Base-by-base conservation (phyloP, 192 early-diverging fungal species). In the Backusella tarrabulga region DNA sequence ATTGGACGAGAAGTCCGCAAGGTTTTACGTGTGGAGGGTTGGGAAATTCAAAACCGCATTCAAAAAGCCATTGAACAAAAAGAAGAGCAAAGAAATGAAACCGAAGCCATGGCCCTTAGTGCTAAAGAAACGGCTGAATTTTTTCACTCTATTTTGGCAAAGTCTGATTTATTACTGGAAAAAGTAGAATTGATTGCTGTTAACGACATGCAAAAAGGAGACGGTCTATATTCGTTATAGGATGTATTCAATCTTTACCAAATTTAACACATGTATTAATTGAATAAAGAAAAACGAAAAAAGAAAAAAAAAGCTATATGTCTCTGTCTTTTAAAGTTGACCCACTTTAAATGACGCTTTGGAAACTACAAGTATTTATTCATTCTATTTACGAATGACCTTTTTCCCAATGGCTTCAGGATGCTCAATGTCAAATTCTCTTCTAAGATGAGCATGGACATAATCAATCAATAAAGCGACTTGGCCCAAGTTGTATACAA, bases 401-500 rank as follows among this genome's bases (percentile, higher is more conserved):
- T 89, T 56, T 75, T 80, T 86, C 21, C 79, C 77, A 68, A 91
- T 76, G n/a, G 84, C 80, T 42, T 83, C 87, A 17, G 87, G 86
- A 79, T 89, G 77, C n/a, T 77, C 75, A 6, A 90, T 82, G 73
- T 99, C 97, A 84, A 95, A 95, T 36, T 95, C 92, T 6, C 97
- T 85, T 52, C 92, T 83, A 3, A 93, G 80, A 77, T 88, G 85
- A 12, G 97, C 93, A 73, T 84, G 90, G n/a, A 90, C 91, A n/a
- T 92, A 74, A 82, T 99, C 98, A 21, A 95, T 92, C 34, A 97
- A 75, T 67, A 97, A 81, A 19, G 95, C 82, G 44, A 97, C 91
- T 83, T 97, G 95, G 0, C 94, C 93, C 69, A 97, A 83, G 19
- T 89, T 93, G 54, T 95, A 96, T 4, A 99, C 94, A 46, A 99